Percentiles rank a stretch among this genome's conserved stretches.
Evolutionary conservation across 495 filamentous ascomycete genomes (phyloP).

Genomic region (Aspergillus hancockii): DNA sequence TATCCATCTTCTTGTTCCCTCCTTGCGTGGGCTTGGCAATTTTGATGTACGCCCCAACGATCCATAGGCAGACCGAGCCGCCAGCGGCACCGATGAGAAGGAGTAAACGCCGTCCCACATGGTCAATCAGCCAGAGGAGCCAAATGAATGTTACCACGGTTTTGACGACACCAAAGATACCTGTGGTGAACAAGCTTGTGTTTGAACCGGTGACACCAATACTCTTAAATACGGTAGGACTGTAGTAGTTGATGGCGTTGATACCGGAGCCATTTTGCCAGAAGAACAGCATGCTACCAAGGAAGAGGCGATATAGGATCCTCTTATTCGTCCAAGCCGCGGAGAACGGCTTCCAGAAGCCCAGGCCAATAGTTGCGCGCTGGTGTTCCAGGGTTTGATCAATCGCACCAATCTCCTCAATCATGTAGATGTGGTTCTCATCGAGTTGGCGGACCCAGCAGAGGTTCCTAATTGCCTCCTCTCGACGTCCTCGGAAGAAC

Average conservation of each 20-base stretch:
- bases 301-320: conserved; percentile 67
- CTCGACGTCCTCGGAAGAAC: conserved; percentile 47
- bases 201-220: conserved; percentile 59
- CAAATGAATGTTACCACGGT: conserved; percentile 62
- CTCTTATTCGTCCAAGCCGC: conserved; percentile 53
- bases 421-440: conserved; percentile 62
- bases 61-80: conserved; percentile 70
- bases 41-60: conserved; percentile 73
- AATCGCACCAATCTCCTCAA: conserved; percentile 66
- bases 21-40: conserved; percentile 48
- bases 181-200: conserved; percentile 52
- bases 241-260: conserved; percentile 72
- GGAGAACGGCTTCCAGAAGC: conserved; percentile 71
- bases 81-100: conserved; percentile 73
- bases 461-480: conserved; percentile 60
- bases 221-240: conserved; percentile 58
- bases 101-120: conserved; percentile 65
- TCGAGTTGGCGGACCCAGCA: conserved; percentile 66
- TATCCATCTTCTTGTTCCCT: conserved; percentile 39
- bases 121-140: conserved; percentile 71
- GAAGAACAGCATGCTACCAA: conserved; percentile 66
- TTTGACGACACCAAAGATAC: conserved; percentile 56
- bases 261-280: conserved; percentile 70
- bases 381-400: conserved; percentile 64
- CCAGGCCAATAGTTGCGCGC: conserved; percentile 56